These are phyloP conservation scores for Euryodendron excelsum DNA, from an alignment of 148 eudicot genomes.

Conservation along the genomic window DNA sequence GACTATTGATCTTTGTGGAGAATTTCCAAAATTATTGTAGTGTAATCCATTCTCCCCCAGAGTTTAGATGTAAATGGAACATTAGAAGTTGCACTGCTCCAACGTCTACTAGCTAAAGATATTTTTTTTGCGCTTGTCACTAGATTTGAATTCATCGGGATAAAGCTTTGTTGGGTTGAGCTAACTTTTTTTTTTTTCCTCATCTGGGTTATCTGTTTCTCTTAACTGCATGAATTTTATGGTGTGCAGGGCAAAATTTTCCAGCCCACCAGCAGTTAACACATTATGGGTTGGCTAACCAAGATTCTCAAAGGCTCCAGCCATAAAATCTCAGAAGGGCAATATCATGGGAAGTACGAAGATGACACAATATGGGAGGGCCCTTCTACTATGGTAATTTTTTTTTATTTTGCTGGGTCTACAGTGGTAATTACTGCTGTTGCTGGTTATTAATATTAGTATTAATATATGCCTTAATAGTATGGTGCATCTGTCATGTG, in stretches of 20 bases:
- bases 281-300: slow-evolving; percentile 84
- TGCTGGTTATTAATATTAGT: not conserved
- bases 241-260: slow-evolving; percentile 25
- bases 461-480: not conserved
- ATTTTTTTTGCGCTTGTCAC: not conserved
- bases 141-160: not conserved
- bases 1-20: not conserved
- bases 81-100: not conserved
- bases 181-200: not conserved
- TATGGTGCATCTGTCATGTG: not conserved
- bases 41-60: not conserved
- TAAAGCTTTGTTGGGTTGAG: not conserved
- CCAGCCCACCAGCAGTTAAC: slow-evolving; percentile 22
- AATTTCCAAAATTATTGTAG: not conserved
- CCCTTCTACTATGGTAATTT: slow-evolving; percentile 23
- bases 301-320: slow-evolving; percentile 63
- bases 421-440: not conserved
- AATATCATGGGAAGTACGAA: slow-evolving; percentile 31
- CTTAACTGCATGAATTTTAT: not conserved
- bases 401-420: not conserved
- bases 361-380: not conserved
- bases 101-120: not conserved
- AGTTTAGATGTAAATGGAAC: not conserved
- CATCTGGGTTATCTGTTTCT: not conserved
- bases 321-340: slow-evolving; percentile 61